Conservation (phyloP, 2,329 filamentous ascomycete genomes). For the Cladophialophora immunda region DNA sequence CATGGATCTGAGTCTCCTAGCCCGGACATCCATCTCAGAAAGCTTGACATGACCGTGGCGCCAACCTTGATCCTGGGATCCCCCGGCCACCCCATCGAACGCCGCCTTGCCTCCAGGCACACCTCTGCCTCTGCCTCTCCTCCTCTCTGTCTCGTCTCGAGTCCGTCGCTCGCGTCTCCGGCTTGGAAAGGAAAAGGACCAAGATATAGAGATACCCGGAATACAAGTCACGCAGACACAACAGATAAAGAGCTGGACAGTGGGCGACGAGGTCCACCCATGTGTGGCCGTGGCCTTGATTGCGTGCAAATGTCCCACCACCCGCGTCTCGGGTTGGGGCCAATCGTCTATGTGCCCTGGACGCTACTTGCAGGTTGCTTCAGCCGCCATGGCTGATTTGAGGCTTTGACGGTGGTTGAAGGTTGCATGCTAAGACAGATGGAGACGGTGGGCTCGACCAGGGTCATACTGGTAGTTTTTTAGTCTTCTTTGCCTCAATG, state of each 20-base stretch:
- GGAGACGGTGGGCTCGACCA: not conserved
- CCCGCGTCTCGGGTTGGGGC: not conserved
- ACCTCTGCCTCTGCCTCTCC: not conserved
- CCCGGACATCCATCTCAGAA: not conserved
- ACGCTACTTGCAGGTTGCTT: not conserved
- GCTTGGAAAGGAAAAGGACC: not conserved
- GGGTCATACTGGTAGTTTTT: not conserved
- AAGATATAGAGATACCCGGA: not conserved
- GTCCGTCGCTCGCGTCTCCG: not conserved
- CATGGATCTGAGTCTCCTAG: not conserved
- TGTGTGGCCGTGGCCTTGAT: not conserved
- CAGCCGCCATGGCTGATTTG: constrained; percentile 5
- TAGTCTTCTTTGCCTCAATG: not conserved
- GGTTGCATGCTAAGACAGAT: constrained; percentile 7
- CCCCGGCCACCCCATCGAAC: not conserved
- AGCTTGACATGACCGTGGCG: not conserved
- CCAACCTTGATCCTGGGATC: not conserved
- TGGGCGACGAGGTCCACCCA: not conserved
- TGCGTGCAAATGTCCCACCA: not conserved
- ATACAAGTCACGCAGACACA: not conserved
- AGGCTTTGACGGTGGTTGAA: not conserved
- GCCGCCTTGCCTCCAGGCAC: not conserved
- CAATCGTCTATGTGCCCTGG: not conserved
- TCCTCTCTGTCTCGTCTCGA: not conserved
- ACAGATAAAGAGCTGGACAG: not conserved